Conservation (phyloP, 257 asterid species). For the Solanum chilense region DNA sequence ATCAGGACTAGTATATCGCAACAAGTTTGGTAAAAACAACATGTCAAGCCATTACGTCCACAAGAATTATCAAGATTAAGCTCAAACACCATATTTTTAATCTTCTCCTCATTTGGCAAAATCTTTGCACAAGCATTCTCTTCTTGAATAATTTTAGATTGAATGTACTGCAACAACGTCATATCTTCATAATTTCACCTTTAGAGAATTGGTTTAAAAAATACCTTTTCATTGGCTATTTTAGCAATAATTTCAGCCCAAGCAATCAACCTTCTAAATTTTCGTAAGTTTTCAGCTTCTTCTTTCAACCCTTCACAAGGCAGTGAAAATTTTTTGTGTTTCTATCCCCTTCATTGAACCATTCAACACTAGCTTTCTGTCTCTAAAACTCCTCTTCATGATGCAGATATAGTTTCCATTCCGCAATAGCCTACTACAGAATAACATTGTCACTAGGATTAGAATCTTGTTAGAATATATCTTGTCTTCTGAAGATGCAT, state of each 20-base stretch:
- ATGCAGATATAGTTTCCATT: background rate
- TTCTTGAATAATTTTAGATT: no score
- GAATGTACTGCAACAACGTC: background rate
- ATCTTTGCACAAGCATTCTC: background rate
- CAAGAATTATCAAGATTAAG: no score
- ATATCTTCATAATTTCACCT: background rate
- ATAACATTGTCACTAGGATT: background rate
- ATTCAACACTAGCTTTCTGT: background rate
- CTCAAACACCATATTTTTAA: background rate
- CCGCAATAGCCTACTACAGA: background rate
- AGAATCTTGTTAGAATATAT: background rate
- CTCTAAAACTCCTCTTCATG: background rate
- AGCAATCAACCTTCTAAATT: background rate
- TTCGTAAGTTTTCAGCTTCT: background rate
- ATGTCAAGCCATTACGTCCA: background rate
- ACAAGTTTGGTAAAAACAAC: background rate
- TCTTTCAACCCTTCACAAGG: background rate
- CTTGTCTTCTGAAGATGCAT: background rate
- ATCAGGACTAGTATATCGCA: background rate
- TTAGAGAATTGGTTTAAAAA: no score
- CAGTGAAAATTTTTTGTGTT: background rate
- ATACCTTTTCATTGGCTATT: background rate
- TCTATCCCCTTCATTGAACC: background rate
- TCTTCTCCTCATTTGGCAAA: background rate
- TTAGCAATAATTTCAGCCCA: no score